These are phyloP conservation scores for Zymoseptoria pseudotritici DNA, from an alignment of 2,329 filamentous ascomycete species.

Conservation along the genomic window DNA sequence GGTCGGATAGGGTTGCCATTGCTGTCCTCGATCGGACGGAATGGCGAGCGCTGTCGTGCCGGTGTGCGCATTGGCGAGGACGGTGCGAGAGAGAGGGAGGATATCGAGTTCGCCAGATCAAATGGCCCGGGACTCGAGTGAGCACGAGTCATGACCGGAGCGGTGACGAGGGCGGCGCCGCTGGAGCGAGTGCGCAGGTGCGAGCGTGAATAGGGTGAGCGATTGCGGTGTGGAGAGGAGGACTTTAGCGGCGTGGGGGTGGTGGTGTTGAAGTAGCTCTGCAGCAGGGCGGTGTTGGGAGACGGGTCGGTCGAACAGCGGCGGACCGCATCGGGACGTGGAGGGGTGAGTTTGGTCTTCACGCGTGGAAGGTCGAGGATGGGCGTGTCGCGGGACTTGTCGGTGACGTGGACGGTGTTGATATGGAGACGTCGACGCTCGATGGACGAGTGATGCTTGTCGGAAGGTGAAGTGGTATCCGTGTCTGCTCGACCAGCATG, in stretches of 20 bases:
- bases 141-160: conserved; percentile 42
- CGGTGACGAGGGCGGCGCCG: conserved; percentile 31
- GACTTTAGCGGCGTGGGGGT: conserved; percentile 23
- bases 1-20: conserved; percentile 12
- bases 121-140: conserved; percentile 37
- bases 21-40: conserved; percentile 20
- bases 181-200: conserved; percentile 41
- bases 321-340: neutral
- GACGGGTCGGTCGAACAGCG: conserved; percentile 32
- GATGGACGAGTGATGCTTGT: neutral
- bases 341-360: neutral
- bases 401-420: neutral
- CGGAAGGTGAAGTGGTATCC: neutral
- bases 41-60: conserved; percentile 37
- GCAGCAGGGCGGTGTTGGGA: conserved; percentile 21
- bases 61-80: conserved; percentile 33
- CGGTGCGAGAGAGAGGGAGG: conserved; percentile 21
- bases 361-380: neutral
- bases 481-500: neutral
- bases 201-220: conserved; percentile 40
- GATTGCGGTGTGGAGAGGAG: conserved; percentile 32
- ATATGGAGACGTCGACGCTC: neutral
- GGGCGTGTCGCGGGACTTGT: neutral
- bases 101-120: conserved; percentile 20
- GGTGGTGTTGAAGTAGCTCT: conserved; percentile 19